phyloP scores from a whole-genome alignment of 768 basidiomycete species.

The Amyloporia xantha region DNA sequence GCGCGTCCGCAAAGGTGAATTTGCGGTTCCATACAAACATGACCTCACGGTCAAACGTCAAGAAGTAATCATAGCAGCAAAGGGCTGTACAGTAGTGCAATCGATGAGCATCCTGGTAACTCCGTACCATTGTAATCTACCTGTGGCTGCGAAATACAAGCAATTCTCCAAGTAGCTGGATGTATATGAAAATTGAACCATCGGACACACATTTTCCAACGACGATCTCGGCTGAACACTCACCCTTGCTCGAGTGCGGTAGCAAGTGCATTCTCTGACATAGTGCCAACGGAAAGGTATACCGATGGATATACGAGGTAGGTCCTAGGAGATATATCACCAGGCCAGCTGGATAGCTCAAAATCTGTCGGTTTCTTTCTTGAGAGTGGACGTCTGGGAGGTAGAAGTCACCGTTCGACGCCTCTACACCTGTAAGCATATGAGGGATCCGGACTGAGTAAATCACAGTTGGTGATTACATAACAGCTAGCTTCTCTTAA shows the following conservation, averaged over 20 bases:
- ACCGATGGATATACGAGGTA: too few species aligned
- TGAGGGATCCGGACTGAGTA: too few species aligned
- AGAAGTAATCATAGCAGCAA: slow-evolving; percentile 10
- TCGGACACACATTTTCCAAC: too few species aligned
- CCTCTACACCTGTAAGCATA: too few species aligned
- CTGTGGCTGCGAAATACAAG: slow-evolving; percentile 8
- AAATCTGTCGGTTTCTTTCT: too few species aligned
- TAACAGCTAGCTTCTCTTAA: too few species aligned
- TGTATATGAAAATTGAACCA: not conserved
- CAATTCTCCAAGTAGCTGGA: not conserved
- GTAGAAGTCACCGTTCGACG: too few species aligned
- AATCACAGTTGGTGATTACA: too few species aligned
- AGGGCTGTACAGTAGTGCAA: slow-evolving; percentile 1
- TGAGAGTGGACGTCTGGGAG: too few species aligned
- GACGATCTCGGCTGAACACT: too few species aligned
- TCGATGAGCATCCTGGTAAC: not conserved
- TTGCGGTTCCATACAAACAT: slow-evolving; percentile 12
- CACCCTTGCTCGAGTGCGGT: not conserved
- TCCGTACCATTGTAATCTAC: not conserved
- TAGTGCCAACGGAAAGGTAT: not conserved
- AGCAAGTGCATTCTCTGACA: not conserved
- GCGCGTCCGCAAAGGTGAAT: slow-evolving; percentile 4
- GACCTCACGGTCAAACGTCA: slow-evolving; percentile 12
- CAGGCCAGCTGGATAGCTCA: too few species aligned
- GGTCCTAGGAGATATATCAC: too few species aligned